Evolutionary conservation across 805 yeast species (phyloP), one percentile per base, ranked within the genome.

Genomic region (Starmera pachycereana): DNA sequence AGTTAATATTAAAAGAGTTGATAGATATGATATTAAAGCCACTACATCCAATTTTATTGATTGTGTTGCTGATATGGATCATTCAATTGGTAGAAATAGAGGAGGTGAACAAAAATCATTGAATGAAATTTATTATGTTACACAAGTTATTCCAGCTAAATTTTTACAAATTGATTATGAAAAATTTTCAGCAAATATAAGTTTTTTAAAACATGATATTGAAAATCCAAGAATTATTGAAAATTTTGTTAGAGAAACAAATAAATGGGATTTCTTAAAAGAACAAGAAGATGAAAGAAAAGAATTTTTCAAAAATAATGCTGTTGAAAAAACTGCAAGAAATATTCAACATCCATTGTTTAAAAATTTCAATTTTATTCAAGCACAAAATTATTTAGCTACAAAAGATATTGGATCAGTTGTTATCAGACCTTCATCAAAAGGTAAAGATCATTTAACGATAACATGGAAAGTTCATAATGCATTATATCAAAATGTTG

Each of bases 391-490:
- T 50, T 88, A 73, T 50, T 71, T 92, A 52, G 96, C 96, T 16
- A 85, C 96, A 19, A 74, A 82, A 56, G 75, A 80, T 34, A 81
- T 89, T 47, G 99, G 99, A 39, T 95, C 86, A 50, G 75, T 87
- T 62, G 95, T 92, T 16, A 83, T 92, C 41, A 75, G 99, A 50
- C 99, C 97, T 14, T 87, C 97, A 0, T 86, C 95, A 9, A 77
- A 80, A 46, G 98, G 98, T 34, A 70, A 74, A 36, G 84, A 86
- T 46, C 96, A 80, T 60, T 70, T 92, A 50, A 88, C 96, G 3
- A 80, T 90, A 33, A 90, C 99, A 0, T 92, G 97, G 97, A 92
- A 92, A 58, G 89, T 92, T 36, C 92, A 85, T 44, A 90, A 85
- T 56, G 83, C 81, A 57, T 64, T 90, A 45, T 92, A 82, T 63